These are phyloP conservation scores for Daldinia sp. DNA, from an alignment of 2,329 filamentous ascomycete genomes.

Conservation along the genomic window DNA sequence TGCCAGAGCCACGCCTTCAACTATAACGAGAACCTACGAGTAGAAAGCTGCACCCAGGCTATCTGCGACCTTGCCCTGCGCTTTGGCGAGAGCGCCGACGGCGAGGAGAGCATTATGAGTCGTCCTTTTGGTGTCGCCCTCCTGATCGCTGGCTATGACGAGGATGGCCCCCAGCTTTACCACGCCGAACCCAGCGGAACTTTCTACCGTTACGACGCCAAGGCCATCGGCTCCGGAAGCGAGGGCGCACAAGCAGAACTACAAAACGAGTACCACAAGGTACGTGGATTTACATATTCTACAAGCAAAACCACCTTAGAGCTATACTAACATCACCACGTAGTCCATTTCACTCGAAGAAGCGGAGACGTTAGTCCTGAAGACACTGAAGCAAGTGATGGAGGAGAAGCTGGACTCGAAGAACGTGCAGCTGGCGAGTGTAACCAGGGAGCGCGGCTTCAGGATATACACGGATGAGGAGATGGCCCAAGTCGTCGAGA, in stretches of 20 bases:
- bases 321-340: background rate
- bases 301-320: background rate
- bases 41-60: conserved; percentile 98
- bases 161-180: conserved; percentile 96
- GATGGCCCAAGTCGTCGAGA: conserved; percentile 91
- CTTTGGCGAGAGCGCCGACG: conserved; percentile 96
- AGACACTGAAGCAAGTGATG: conserved; percentile 99
- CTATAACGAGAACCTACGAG: conserved; percentile 92
- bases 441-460: conserved; percentile 97
- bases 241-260: conserved; percentile 97
- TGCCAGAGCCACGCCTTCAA: conserved; percentile 97
- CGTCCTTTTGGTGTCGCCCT: conserved; percentile 96
- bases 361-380: conserved; percentile 93
- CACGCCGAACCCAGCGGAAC: conserved; percentile 98
- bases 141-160: conserved; percentile 95
- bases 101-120: conserved; percentile 98
- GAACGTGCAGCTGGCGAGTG: conserved; percentile 97
- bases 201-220: conserved; percentile 98
- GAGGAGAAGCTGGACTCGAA: conserved; percentile 99
- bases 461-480: conserved; percentile 98
- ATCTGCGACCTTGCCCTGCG: conserved; percentile 96
- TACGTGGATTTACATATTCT: conserved; percentile 41
- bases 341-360: conserved; percentile 89
- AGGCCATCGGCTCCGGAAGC: conserved; percentile 96
- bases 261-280: conserved; percentile 98